Percentiles rank a stretch among this genome's conserved stretches.
These are phyloP conservation scores for Gastrodia elata DNA, from an alignment of 106 monocot species.

Conservation along the genomic window DNA sequence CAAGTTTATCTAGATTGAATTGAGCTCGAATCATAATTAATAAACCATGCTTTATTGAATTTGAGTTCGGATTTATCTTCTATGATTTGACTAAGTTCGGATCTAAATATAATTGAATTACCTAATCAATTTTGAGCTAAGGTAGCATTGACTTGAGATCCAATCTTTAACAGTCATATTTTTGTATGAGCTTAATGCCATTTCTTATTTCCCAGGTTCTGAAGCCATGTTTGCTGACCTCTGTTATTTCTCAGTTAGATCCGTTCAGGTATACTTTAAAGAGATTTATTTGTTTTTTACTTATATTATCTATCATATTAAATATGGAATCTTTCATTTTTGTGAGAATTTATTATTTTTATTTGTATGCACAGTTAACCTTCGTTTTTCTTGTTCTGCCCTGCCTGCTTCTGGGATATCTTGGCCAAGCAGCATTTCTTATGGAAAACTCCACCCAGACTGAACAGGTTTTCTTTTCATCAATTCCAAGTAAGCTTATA, in stretches of 20 bases:
- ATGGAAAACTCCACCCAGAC: conserved; percentile 58
- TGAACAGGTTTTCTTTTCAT: conserved; percentile 90
- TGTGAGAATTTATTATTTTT: background rate
- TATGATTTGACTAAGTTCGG: too few species aligned
- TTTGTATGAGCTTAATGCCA: too few species aligned
- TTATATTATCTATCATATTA: background rate
- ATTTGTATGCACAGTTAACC: conserved; percentile 54
- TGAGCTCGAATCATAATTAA: too few species aligned
- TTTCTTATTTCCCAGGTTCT: conserved; percentile 46
- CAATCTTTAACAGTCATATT: too few species aligned
- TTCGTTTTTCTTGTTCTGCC: conserved; percentile 88
- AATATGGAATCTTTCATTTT: background rate
- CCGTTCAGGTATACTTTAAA: conserved; percentile 65
- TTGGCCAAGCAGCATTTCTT: conserved; percentile 95
- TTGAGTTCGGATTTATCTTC: too few species aligned
- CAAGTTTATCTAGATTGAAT: too few species aligned
- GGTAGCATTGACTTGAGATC: too few species aligned
- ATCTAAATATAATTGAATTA: too few species aligned
- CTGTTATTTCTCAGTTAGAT: conserved; percentile 93
- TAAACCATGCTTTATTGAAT: too few species aligned
- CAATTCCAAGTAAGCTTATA: conserved; percentile 67
- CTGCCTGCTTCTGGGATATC: conserved; percentile 85
- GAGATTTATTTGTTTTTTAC: background rate
- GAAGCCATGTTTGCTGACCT: conserved; percentile 99
- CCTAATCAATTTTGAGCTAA: too few species aligned